phyloP scores from a whole-genome alignment of 257 asterid species.

The Rauvolfia tetraphylla region DNA sequence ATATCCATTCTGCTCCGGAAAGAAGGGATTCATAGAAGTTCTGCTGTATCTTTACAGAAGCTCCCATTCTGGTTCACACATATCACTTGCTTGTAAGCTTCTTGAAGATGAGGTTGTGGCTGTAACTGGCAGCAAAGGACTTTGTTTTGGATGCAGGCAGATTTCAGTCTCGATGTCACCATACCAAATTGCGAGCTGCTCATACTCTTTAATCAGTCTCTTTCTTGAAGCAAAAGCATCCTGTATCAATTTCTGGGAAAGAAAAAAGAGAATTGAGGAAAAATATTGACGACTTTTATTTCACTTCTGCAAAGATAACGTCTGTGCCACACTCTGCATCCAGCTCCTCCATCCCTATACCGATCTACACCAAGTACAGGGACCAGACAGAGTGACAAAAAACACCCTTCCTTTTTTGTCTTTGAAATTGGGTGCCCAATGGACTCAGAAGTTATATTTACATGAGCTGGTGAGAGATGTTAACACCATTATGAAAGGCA shows the following conservation, averaged over 20 bases:
- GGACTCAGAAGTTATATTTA: not conserved
- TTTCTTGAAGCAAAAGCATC: conserved; percentile 57
- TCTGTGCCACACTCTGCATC: not conserved
- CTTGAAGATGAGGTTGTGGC: conserved; percentile 14
- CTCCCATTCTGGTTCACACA: conserved; percentile 63
- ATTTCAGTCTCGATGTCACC: conserved; percentile 58
- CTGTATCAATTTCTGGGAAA: conserved; percentile 48
- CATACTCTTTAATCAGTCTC: conserved; percentile 69
- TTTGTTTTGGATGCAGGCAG: conserved; percentile 26
- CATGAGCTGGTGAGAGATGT: not conserved
- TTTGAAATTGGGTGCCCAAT: not conserved
- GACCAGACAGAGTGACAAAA: not conserved
- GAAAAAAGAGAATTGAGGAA: conserved; percentile 8
- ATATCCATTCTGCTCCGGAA: conserved; percentile 11
- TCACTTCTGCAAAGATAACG: not conserved
- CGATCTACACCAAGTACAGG: not conserved
- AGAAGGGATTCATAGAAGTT: not conserved
- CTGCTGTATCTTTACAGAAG: conserved; percentile 33
- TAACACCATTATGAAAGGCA: not conserved
- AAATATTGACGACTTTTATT: not conserved
- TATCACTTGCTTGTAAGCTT: conserved; percentile 27
- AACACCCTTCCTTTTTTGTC: not conserved
- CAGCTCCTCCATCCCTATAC: not conserved
- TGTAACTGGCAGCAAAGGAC: conserved; percentile 22
- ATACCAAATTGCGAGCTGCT: conserved; percentile 52